Conservation (phyloP, 345 rosid genomes). For the Aegle marmelos region DNA sequence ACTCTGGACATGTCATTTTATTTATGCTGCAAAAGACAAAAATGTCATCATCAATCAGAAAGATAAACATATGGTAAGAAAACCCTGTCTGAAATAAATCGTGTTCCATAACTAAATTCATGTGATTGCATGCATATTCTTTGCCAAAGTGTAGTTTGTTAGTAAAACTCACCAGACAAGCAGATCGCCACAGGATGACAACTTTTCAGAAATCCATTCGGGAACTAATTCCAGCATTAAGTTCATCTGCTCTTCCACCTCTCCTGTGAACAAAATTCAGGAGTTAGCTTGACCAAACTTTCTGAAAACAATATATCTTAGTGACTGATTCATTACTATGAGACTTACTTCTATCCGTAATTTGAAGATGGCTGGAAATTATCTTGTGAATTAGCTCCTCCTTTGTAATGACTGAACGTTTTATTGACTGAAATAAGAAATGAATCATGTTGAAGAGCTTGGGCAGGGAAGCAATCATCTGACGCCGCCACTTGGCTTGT, state of each 20-base stretch:
- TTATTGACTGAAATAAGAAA: constrained; percentile 62
- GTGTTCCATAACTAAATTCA: background rate
- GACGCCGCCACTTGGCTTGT: constrained; percentile 62
- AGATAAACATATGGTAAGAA: background rate
- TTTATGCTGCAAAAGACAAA: constrained; percentile 48
- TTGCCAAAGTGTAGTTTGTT: background rate
- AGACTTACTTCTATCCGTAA: constrained; percentile 71
- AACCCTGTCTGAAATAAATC: background rate
- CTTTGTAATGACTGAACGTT: constrained; percentile 65
- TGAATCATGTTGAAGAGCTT: constrained; percentile 72
- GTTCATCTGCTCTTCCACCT: constrained; percentile 74
- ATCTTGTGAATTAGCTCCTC: constrained; percentile 73
- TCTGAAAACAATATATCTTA: background rate
- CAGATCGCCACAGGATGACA: constrained; percentile 56
- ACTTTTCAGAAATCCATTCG: constrained; percentile 78
- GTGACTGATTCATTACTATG: background rate
- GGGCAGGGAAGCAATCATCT: constrained; percentile 69
- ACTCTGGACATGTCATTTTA: constrained; percentile 46
- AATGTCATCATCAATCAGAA: background rate
- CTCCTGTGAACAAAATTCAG: constrained; percentile 42
- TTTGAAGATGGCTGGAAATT: constrained; percentile 49
- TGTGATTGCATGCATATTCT: background rate
- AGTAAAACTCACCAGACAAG: constrained; percentile 57
- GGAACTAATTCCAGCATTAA: constrained; percentile 78
- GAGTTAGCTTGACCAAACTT: constrained; percentile 12